Percentiles rank a stretch among this genome's conserved stretches.
Conservation (phyloP, 345 rosid species). For the Corchorus olitorius region DNA sequence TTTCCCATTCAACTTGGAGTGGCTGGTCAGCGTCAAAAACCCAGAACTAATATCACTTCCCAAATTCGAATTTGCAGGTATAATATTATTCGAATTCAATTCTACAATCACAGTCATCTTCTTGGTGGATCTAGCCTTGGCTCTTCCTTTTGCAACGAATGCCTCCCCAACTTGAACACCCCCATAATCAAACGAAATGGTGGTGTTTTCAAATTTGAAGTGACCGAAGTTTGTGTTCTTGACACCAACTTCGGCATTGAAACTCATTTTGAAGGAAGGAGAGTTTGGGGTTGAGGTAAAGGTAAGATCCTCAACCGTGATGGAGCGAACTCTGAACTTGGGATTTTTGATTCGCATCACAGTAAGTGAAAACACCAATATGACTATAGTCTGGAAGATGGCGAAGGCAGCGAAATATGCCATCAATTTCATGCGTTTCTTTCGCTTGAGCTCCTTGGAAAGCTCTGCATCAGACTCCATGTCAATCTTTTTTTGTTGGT, state of each 20-base stretch:
- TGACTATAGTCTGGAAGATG: conserved; percentile 4
- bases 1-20: conserved; percentile 36
- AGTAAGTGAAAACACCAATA: background rate
- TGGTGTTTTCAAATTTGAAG: conserved; percentile 36
- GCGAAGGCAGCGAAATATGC: background rate
- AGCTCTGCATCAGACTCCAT: background rate
- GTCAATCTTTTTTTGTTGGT: background rate
- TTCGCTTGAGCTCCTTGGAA: conserved; percentile 7
- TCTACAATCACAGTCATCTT: conserved; percentile 26
- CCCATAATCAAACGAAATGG: conserved; percentile 24
- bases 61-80: conserved; percentile 10
- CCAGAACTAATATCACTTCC: conserved; percentile 37
- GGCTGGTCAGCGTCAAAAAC: conserved; percentile 32
- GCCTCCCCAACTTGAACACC: conserved; percentile 32
- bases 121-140: conserved; percentile 31
- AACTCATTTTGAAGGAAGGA: conserved; percentile 31
- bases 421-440: background rate
- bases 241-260: conserved; percentile 27
- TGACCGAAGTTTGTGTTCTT: conserved; percentile 45
- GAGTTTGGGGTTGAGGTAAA: background rate
- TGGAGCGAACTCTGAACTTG: background rate
- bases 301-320: background rate
- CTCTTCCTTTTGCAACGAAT: conserved; percentile 24
- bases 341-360: conserved; percentile 9
- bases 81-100: conserved; percentile 23